phyloP scores from a whole-genome alignment of 1,139 yeast species.

The Taphrina wiesneri region DNA sequence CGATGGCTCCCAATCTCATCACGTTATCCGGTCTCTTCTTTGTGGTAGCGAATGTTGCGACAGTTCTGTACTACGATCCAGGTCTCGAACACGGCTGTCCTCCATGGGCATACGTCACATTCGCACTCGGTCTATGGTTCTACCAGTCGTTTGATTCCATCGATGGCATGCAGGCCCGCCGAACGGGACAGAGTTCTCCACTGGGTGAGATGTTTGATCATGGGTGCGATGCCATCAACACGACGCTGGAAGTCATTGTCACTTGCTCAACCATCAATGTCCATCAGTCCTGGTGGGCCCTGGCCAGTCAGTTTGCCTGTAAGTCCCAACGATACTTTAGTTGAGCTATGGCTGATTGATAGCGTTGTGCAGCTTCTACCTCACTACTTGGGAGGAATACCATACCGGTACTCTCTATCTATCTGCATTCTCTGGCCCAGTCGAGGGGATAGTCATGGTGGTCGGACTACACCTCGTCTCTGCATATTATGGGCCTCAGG shows the following conservation, averaged over 20 bases:
- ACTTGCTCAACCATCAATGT: slow-evolving; percentile 31
- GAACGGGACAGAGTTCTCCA: slow-evolving; percentile 76
- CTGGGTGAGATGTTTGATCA: slow-evolving; percentile 80
- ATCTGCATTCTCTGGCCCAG: slow-evolving; percentile 73
- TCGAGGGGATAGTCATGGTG: slow-evolving; percentile 72
- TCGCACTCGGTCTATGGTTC: slow-evolving; percentile 69
- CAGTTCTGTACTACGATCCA: slow-evolving; percentile 64
- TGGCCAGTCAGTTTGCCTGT: slow-evolving; percentile 34
- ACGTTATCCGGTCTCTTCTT: slow-evolving; percentile 67
- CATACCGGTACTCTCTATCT: slow-evolving; percentile 66
- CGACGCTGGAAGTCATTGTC: slow-evolving; percentile 44
- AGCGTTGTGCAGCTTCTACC: slow-evolving; percentile 33
- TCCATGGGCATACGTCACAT: slow-evolving; percentile 65
- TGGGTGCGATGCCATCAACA: slow-evolving; percentile 70
- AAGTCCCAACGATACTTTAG: slow-evolving; percentile 56
- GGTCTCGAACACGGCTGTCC: slow-evolving; percentile 57
- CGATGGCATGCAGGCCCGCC: slow-evolving; percentile 70
- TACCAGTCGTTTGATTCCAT: slow-evolving; percentile 82
- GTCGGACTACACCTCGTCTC: slow-evolving; percentile 56
- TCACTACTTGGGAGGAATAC: slow-evolving; percentile 66
- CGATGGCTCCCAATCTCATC: slow-evolving; percentile 67
- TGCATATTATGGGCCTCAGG: slow-evolving; percentile 61
- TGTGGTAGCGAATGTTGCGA: slow-evolving; percentile 55
- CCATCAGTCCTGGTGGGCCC: slow-evolving; percentile 31
- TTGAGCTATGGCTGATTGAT: background rate